A percentile compares a stretch with the other conserved stretches of the same genome.
Evolutionary conservation across 2,329 filamentous ascomycete species (phyloP).

Genomic region (Geosmithia morbida): DNA sequence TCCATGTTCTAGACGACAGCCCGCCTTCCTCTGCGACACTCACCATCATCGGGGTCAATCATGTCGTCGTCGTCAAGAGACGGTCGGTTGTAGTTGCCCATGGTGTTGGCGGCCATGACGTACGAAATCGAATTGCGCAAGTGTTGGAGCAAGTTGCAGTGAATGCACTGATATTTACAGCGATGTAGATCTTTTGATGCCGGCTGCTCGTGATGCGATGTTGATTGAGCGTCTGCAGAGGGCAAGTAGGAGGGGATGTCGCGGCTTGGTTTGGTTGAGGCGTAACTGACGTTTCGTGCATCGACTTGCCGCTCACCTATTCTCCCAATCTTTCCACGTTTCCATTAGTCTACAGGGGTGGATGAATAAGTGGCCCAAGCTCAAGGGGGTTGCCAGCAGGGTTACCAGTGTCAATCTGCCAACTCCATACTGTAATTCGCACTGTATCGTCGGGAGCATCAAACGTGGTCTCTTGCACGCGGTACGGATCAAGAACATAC

Average conservation of each 20-base stretch:
- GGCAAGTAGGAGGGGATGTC: not conserved
- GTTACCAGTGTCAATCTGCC: not conserved
- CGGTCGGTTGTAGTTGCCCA: constrained; percentile 46
- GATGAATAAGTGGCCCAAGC: constrained; percentile 2
- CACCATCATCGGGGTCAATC: constrained; percentile 70
- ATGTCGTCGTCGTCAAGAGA: constrained; percentile 51
- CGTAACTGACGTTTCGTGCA: not conserved
- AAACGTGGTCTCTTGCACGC: not conserved
- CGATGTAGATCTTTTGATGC: not conserved
- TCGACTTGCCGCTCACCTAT: not conserved
- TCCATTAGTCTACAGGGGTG: not conserved
- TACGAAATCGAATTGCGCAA: not conserved
- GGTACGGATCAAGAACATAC: not conserved
- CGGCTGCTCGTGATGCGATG: constrained; percentile 1
- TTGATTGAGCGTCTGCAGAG: constrained; percentile 1
- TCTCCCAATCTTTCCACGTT: constrained; percentile 2
- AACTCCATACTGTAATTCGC: not conserved
- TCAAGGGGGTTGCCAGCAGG: constrained; percentile 1
- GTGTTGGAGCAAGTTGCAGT: not conserved
- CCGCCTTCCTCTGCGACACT: constrained; percentile 6
- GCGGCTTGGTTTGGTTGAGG: not conserved
- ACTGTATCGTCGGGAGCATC: not conserved
- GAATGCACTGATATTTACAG: not conserved
- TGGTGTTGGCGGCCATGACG: constrained; percentile 30
- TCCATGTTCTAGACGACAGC: too few relatives aligned